A percentile compares a stretch with the other conserved stretches of the same genome.
phyloP scores from a whole-genome alignment of 2,329 filamentous ascomycete species.

The Aspergillus arachidicola region DNA sequence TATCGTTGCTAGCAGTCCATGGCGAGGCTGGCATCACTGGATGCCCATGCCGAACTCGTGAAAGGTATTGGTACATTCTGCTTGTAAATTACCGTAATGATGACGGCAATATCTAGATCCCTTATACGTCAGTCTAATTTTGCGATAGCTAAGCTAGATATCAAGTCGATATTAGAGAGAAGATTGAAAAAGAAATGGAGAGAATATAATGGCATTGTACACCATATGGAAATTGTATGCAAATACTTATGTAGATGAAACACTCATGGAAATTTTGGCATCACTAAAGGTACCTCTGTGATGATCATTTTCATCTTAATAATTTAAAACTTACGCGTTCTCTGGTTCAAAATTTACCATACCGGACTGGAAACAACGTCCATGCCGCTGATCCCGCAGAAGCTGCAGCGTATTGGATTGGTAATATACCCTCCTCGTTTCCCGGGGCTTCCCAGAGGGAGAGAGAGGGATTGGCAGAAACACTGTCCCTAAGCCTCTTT shows the following conservation, averaged over 20 bases:
- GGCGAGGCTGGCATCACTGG: slow-evolving; percentile 15
- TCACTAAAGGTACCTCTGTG: slow-evolving; percentile 5
- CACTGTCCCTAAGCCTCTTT: slow-evolving; percentile 16
- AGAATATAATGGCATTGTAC: not conserved
- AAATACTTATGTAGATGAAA: slow-evolving; percentile 10
- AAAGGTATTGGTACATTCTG: slow-evolving; percentile 4
- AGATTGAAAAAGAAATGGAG: not conserved
- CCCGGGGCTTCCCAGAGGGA: slow-evolving; percentile 12
- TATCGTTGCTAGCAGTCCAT: slow-evolving; percentile 12
- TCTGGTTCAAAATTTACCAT: slow-evolving; percentile 7
- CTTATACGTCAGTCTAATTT: not conserved
- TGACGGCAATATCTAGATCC: not conserved
- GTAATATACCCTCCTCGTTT: slow-evolving; percentile 18
- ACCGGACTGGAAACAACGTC: slow-evolving; percentile 8
- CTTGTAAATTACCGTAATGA: slow-evolving; percentile 12
- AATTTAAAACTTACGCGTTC: slow-evolving; percentile 15
- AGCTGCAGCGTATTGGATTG: slow-evolving; percentile 9
- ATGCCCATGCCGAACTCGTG: slow-evolving; percentile 6
- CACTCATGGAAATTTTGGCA: slow-evolving; percentile 6
- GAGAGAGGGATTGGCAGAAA: slow-evolving; percentile 18
- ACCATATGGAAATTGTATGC: not conserved
- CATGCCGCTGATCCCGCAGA: slow-evolving; percentile 6
- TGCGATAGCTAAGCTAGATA: not conserved
- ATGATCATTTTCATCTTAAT: slow-evolving; percentile 10
- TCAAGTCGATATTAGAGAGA: not conserved